Base-by-base conservation (phyloP, 805 yeast genomes). In the Candida easanensis region DNA sequence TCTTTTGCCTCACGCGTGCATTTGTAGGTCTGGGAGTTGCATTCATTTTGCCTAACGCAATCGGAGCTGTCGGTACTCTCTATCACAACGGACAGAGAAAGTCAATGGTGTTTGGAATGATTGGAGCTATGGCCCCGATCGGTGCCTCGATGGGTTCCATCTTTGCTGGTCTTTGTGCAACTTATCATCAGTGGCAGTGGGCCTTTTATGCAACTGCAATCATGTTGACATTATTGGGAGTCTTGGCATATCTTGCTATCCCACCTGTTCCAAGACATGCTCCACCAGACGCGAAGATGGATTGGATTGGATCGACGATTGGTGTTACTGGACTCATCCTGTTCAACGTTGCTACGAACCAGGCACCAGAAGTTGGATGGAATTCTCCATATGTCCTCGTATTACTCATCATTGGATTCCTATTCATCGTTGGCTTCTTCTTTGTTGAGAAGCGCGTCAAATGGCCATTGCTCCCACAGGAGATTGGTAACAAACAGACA, bases 331-430 rank as follows among this genome's bases (percentile, higher is more conserved):
- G 87, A 0, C 61, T 86, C 38, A 69, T 83, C 3, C 57, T 85
- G 23, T 68, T 86, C 58, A 84, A 81, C 52, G 80, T 84, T 57
- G 77, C 78, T 2, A 79, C 88, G 79, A 84, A 82, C 53, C 89
- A 86, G 58, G 91, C 84, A 3, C 87, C 91, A 0, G 70, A 75
- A 4, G 82, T 66, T 3, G 88, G 90, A 16, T 85, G 91, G 91
- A 52, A 62, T 10, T 57, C 56, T 2, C 73, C 81, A 1, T 84
- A 84, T 50, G 74, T 81, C 33, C 75, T 80, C 31, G 78, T 69
- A 0, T 56, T 85, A 11, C 61, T 84, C 23, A 65, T 81, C 1
- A 57, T 83, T 5, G 78, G 88, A 0, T 50, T 69, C 0, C 21
- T 72, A 1, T 48, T 65, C 10, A 53, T 84, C 9, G 51, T 61